A percentile compares a stretch with the other conserved stretches of the same genome.
Evolutionary conservation across 2,329 filamentous ascomycete species (phyloP).

Genomic region (Cordyceps farinosa): DNA sequence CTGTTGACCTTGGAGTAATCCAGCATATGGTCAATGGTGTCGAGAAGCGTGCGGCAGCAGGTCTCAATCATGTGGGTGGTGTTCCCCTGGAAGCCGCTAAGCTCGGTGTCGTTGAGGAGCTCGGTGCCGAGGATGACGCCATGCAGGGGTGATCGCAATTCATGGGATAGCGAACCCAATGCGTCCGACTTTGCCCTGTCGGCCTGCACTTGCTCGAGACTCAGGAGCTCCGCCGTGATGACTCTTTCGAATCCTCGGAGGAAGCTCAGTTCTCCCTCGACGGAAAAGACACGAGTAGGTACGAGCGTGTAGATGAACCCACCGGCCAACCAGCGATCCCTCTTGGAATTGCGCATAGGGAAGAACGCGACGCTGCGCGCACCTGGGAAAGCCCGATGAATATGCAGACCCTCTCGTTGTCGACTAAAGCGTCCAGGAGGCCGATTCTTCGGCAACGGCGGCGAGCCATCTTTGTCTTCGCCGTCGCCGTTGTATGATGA

Average conservation of each 20-base stretch:
- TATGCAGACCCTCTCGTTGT: slow-evolving; percentile 13
- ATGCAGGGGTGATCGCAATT: slow-evolving; percentile 52
- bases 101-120: slow-evolving; percentile 47
- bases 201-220: slow-evolving; percentile 32
- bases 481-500: no score
- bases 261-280: slow-evolving; percentile 42
- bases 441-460: not conserved
- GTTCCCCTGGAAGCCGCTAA: slow-evolving; percentile 45
- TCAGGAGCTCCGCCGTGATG: slow-evolving; percentile 51
- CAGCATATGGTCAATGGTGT: slow-evolving; percentile 52
- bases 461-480: no score
- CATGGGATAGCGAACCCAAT: slow-evolving; percentile 55
- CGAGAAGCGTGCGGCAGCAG: slow-evolving; percentile 48
- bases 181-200: slow-evolving; percentile 51
- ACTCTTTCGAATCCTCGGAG: slow-evolving; percentile 45
- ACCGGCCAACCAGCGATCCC: slow-evolving; percentile 34
- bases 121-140: slow-evolving; percentile 55
- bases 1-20: slow-evolving; percentile 54
- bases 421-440: not conserved
- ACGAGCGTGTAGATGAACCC: slow-evolving; percentile 29
- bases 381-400: slow-evolving; percentile 27
- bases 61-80: slow-evolving; percentile 48
- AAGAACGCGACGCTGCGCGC: slow-evolving; percentile 31
- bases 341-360: slow-evolving; percentile 30
- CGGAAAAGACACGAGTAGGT: slow-evolving; percentile 37